Percentiles rank a stretch among this genome's conserved stretches.
Evolutionary conservation across 345 rosid species (phyloP).

Genomic region (Erodium maritimum): DNA sequence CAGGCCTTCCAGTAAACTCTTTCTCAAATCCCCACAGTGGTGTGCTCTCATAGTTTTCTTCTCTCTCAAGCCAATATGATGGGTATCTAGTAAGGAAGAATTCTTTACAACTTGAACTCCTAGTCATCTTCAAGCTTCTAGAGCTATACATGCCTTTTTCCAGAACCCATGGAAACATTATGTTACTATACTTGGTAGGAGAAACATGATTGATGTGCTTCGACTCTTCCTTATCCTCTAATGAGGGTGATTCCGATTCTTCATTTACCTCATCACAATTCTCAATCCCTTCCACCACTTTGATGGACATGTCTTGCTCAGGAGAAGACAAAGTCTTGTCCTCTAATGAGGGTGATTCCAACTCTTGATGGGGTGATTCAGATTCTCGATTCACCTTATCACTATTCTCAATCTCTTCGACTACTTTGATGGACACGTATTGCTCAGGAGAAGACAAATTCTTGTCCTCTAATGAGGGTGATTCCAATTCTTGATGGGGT

Average conservation of each 20-base stretch:
- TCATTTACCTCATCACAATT: too few species aligned
- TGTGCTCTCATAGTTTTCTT: constrained; percentile 22
- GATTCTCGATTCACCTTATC: constrained; percentile 12
- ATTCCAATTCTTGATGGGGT: constrained; percentile 19
- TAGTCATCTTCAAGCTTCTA: constrained; percentile 23
- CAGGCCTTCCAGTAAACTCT: constrained; percentile 30
- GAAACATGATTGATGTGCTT: constrained; percentile 11
- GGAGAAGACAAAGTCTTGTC: too few species aligned
- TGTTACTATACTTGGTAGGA: constrained; percentile 28
- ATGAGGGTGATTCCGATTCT: constrained; percentile 16
- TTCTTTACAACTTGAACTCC: constrained; percentile 3
- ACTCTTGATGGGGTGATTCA: too few species aligned
- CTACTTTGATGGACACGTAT: too few species aligned
- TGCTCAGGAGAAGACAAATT: too few species aligned
- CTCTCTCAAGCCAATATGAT: constrained; percentile 19
- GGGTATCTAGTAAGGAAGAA: constrained; percentile 18
- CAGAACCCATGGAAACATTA: constrained; percentile 19
- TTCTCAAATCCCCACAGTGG: constrained; percentile 28
- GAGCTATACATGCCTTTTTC: constrained; percentile 27
- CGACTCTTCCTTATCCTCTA: constrained; percentile 18
- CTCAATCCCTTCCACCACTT: too few species aligned
- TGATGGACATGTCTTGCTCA: too few species aligned
- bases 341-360: constrained; percentile 15
- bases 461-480: constrained; percentile 18
- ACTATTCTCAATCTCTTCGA: constrained; percentile 22